These are phyloP conservation scores for Globisporangium perplexum DNA, from an alignment of 352 stramenopile species.

Conservation along the genomic window DNA sequence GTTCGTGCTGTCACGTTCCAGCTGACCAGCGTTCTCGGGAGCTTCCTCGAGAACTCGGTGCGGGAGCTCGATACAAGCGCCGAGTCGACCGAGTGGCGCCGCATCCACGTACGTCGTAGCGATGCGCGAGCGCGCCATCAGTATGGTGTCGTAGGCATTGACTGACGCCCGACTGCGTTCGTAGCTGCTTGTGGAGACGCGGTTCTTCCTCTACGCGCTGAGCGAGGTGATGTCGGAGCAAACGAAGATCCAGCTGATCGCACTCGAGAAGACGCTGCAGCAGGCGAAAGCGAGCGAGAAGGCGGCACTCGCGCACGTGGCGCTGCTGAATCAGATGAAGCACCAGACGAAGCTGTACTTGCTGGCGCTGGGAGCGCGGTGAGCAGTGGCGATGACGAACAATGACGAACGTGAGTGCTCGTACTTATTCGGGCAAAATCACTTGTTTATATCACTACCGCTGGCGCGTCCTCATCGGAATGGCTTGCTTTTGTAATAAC, in stretches of 20 bases:
- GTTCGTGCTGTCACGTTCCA: conserved; percentile 43
- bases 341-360: conserved; percentile 79
- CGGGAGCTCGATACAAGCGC: conserved; percentile 17
- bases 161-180: not conserved
- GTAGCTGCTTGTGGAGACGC: conserved; percentile 66
- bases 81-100: conserved; percentile 36
- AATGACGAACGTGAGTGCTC: not conserved
- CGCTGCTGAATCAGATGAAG: conserved; percentile 70
- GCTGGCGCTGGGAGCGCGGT: conserved; percentile 28
- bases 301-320: conserved; percentile 27
- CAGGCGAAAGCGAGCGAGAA: conserved; percentile 30
- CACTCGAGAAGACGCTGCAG: conserved; percentile 42
- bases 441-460: too few species aligned
- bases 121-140: not conserved
- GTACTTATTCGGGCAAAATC: too few species aligned
- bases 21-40: conserved; percentile 39
- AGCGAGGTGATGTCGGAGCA: conserved; percentile 41
- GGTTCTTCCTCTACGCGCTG: conserved; percentile 63
- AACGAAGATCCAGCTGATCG: conserved; percentile 45
- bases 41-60: conserved; percentile 37
- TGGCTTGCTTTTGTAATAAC: too few species aligned
- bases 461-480: too few species aligned
- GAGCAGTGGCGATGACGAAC: not conserved
- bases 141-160: not conserved
- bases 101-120: conserved; percentile 49